Evolutionary conservation across 352 stramenopile species (phyloP).

Genomic region (Globisporangium nodosum): DNA sequence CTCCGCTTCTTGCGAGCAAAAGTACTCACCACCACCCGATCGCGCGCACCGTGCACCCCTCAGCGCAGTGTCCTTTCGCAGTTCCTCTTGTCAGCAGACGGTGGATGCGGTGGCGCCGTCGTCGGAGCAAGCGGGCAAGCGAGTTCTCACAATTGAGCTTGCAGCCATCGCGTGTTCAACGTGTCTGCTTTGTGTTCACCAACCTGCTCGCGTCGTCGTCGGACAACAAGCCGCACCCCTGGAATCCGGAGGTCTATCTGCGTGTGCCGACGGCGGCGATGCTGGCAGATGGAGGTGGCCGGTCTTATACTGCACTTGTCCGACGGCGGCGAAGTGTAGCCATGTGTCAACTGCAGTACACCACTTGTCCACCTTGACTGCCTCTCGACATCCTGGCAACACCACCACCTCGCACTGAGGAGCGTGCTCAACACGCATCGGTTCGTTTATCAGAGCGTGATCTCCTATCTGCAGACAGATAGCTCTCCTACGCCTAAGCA

Average conservation of each 20-base stretch:
- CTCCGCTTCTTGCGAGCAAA: background rate
- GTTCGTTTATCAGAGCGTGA: no score
- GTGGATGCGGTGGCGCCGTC: no score
- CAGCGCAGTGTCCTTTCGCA: no score
- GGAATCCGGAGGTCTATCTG: background rate
- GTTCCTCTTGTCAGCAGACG: no score
- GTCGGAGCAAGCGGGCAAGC: background rate
- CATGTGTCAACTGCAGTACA: background rate
- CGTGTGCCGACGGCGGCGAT: background rate
- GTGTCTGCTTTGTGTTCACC: background rate
- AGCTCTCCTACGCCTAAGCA: no score
- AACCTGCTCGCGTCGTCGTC: background rate
- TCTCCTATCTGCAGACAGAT: no score
- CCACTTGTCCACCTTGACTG: no score
- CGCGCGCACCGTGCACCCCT: no score
- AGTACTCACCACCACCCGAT: background rate
- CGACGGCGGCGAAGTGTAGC: background rate
- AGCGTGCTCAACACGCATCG: no score
- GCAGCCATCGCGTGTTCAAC: background rate
- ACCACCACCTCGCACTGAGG: no score
- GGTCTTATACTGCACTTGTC: background rate
- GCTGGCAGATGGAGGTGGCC: background rate
- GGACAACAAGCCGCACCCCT: background rate
- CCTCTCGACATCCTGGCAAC: no score
- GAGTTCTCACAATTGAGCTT: background rate